These are phyloP conservation scores for Hevea brasiliensis DNA, from an alignment of 345 rosid species.

Conservation along the genomic window DNA sequence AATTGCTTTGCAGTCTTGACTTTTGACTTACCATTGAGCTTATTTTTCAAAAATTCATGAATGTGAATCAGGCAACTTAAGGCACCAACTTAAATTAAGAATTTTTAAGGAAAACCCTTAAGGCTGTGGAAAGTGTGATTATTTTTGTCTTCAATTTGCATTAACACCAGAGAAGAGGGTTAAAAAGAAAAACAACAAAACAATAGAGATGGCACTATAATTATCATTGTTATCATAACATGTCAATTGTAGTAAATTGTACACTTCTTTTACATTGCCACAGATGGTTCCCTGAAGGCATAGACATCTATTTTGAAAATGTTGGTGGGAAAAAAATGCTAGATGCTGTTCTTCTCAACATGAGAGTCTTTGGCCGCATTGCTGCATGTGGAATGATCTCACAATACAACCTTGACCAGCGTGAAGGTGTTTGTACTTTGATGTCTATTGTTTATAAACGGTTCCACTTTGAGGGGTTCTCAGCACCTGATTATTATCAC, in stretches of 20 bases:
- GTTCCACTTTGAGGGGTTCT: constrained; percentile 43
- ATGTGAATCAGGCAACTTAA: too few relatives aligned
- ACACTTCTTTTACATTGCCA: background rate
- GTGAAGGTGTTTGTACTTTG: constrained; percentile 43
- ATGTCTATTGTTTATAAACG: constrained; percentile 22
- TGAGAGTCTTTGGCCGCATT: background rate
- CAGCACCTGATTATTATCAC: constrained; percentile 30
- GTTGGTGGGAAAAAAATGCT: background rate
- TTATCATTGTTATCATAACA: too few relatives aligned
- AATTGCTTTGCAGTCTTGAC: too few relatives aligned
- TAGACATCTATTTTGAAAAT: background rate
- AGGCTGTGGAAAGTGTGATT: background rate
- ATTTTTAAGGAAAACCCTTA: too few relatives aligned
- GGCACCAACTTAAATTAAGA: too few relatives aligned
- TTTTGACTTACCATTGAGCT: background rate
- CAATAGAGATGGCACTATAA: too few relatives aligned
- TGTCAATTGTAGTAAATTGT: too few relatives aligned
- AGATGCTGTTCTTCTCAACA: background rate
- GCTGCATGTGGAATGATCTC: constrained; percentile 57
- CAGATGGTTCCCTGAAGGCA: background rate
- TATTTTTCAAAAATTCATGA: too few relatives aligned
- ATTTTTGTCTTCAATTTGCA: too few relatives aligned
- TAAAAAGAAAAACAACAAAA: too few relatives aligned
- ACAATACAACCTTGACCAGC: constrained; percentile 42
- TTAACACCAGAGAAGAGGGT: too few relatives aligned